Evolutionary conservation across 495 filamentous ascomycete genomes (phyloP).

Genomic region (Aspergillus baeticus): DNA sequence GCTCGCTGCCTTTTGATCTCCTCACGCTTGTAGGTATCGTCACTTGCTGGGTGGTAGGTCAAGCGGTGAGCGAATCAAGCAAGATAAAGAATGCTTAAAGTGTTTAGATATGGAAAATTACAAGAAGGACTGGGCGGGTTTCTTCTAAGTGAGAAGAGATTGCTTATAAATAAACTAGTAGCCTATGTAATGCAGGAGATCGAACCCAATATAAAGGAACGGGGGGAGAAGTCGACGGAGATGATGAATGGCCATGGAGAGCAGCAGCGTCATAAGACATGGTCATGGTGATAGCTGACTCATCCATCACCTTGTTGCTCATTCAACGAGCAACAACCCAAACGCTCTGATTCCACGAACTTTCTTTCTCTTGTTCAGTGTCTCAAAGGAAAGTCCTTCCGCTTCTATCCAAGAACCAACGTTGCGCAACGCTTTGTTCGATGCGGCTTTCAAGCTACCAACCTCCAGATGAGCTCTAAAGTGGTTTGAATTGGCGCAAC

Average conservation of each 20-base stretch:
- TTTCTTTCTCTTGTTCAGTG: neutral
- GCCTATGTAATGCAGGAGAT: neutral
- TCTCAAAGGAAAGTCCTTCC: too few relatives aligned
- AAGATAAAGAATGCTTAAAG: neutral
- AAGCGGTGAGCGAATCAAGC: slow-evolving; percentile 14
- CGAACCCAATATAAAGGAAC: neutral
- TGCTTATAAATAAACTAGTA: neutral
- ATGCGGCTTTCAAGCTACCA: neutral
- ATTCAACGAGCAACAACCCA: neutral
- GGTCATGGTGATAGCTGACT: slow-evolving; percentile 45
- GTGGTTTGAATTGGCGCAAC: slow-evolving; percentile 12
- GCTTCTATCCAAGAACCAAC: neutral
- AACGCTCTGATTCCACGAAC: too few relatives aligned
- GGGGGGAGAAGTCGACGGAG: slow-evolving; percentile 2
- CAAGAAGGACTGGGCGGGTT: neutral
- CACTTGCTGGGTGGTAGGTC: neutral
- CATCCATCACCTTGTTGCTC: slow-evolving; percentile 27
- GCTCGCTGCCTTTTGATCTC: neutral
- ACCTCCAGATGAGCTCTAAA: slow-evolving; percentile 18
- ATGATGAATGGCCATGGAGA: slow-evolving; percentile 11
- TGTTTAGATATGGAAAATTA: neutral
- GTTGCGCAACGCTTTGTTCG: neutral
- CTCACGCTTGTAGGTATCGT: neutral
- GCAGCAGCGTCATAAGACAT: slow-evolving; percentile 39
- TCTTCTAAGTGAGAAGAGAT: neutral